Conservation (phyloP, 2,329 filamentous ascomycete species). For the Calonectria ilicicola region DNA sequence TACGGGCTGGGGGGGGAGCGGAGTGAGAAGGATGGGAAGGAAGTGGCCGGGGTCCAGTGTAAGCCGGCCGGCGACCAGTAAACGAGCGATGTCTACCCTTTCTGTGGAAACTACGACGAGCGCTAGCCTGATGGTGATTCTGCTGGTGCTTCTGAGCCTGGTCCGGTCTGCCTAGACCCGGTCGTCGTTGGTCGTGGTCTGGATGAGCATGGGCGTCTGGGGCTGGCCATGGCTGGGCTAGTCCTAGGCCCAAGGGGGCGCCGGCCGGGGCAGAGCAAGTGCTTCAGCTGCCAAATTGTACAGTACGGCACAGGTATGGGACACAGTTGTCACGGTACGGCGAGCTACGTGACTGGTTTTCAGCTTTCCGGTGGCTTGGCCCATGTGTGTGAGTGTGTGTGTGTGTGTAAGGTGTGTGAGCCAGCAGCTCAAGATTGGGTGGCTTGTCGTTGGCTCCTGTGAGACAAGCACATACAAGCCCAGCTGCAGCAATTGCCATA, state of each 20-base stretch:
- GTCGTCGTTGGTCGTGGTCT: neutral
- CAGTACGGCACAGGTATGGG: neutral
- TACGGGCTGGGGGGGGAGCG: slow-evolving; percentile 5
- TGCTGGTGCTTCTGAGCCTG: slow-evolving; percentile 10
- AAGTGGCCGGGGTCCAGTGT: slow-evolving; percentile 13
- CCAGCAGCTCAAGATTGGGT: slow-evolving; percentile 2
- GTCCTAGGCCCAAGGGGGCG: slow-evolving; percentile 3
- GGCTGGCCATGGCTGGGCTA: slow-evolving; percentile 12
- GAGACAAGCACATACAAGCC: neutral
- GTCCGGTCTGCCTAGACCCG: neutral
- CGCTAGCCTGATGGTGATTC: slow-evolving; percentile 17
- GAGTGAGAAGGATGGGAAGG: slow-evolving; percentile 12
- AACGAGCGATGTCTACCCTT: slow-evolving; percentile 10
- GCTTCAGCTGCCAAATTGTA: slow-evolving; percentile 8
- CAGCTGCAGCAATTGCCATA: neutral
- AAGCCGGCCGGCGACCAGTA: neutral
- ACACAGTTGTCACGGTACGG: neutral
- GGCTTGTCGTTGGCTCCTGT: neutral
- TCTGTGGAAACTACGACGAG: slow-evolving; percentile 21
- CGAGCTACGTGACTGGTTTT: slow-evolving; percentile 4
- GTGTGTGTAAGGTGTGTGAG: neutral
- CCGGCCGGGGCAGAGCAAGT: neutral
- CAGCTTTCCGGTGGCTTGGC: slow-evolving; percentile 1
- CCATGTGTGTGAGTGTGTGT: neutral
- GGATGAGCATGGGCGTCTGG: slow-evolving; percentile 5